Evolutionary conservation across 1,284 basidiomycete genomes (phyloP), one percentile per base, ranked within the genome.

Genomic region (Cryptococcus sp.): DNA sequence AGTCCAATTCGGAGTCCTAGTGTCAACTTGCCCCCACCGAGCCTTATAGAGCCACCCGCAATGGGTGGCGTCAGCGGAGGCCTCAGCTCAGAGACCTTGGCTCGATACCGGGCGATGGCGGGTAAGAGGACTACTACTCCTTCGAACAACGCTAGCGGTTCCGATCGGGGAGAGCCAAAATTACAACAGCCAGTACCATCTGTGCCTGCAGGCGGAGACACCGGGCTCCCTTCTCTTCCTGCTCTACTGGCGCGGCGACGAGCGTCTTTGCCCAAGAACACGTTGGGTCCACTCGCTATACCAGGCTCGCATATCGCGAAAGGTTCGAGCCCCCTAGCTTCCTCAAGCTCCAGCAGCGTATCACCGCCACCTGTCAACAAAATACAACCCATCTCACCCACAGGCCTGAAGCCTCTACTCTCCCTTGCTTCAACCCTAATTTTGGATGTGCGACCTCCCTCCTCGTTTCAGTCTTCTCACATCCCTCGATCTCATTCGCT

Each of bases 361-460:
- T 40, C 61, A 17, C 40, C 60, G 3, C 51, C 62, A 15, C 46
- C 47, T 23, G 47, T 50, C 25, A 52, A 50, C 16, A 55, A 53
- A 31, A 23, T 74, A 1, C 57, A 68, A 42, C 68, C 72, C 5
- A 54, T 76, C 16, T 51, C 66, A 0, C 50, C 66, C 0, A 41
- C 48, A 8, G 61, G 63, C 1, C 46, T 74, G 3, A 17, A 50
- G 19, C 41, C 55, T 0, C 20, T 75, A 2, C 22, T 73, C 11
- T 23, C 60, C 17, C 40, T 54, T 6, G 50, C 63, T 3, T 61
- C 67, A 5, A 71, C 69, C 15, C 83, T 90, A 62, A 72, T 96
- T 61, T 82, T 98, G 78, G 94, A 98, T 79, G 88, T 97, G 56
- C 87, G 94, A 0, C 87, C 93, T 1, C 89, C 91, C 74, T 87